phyloP scores from a whole-genome alignment of 441 rosid genomes.

The Erodium texanum region DNA sequence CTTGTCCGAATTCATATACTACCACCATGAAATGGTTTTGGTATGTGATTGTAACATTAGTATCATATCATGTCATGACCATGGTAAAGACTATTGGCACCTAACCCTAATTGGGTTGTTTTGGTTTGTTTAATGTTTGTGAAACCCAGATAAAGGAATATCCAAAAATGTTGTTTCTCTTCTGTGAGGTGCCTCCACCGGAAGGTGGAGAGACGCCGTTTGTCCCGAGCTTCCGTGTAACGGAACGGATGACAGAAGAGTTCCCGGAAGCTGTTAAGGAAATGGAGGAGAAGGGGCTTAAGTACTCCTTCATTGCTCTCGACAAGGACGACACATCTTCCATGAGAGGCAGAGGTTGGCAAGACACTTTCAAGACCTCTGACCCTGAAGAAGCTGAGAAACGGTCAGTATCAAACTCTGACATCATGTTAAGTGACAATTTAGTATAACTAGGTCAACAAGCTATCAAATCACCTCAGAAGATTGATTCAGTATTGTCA shows the following conservation, averaged over 20 bases:
- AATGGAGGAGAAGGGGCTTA: slow-evolving; percentile 48
- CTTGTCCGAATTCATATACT: slow-evolving; percentile 49
- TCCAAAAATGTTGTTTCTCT: slow-evolving; percentile 40
- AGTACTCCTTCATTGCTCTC: slow-evolving; percentile 37
- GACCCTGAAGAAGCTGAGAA: slow-evolving; percentile 41
- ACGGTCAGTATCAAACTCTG: slow-evolving; percentile 22
- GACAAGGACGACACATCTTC: slow-evolving; percentile 35
- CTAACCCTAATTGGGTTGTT: neutral
- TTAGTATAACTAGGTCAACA: too few relatives aligned
- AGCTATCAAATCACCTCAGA: too few relatives aligned
- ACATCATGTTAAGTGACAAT: too few relatives aligned
- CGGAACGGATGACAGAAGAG: slow-evolving; percentile 41
- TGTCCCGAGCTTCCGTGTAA: slow-evolving; percentile 56
- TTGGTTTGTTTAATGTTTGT: neutral
- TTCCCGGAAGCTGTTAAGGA: slow-evolving; percentile 48
- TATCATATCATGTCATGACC: too few relatives aligned
- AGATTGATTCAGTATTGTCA: too few relatives aligned
- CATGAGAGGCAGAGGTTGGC: slow-evolving; percentile 63
- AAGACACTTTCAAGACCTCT: slow-evolving; percentile 46
- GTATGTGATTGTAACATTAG: slow-evolving; percentile 13
- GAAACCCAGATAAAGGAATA: slow-evolving; percentile 33
- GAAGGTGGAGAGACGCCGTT: slow-evolving; percentile 64
- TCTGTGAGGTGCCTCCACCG: slow-evolving; percentile 56
- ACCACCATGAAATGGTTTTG: slow-evolving; percentile 68
- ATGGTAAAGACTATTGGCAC: neutral